phyloP scores from a whole-genome alignment of 805 yeast genomes.

The Yamadazyma phyllophila region DNA sequence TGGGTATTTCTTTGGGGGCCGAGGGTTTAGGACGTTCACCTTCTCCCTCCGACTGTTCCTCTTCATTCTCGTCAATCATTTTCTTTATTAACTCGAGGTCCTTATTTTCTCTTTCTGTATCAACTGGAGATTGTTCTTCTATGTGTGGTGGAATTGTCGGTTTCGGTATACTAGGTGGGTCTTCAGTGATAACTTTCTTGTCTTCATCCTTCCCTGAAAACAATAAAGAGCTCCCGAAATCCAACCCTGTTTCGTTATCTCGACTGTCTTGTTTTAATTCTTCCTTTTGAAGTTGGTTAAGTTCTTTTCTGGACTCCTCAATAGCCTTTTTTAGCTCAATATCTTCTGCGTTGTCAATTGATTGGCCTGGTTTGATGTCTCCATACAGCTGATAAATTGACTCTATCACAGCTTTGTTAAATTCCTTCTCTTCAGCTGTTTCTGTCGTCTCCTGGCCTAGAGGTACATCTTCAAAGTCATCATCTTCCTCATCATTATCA shows the following conservation, averaged over 20 bases:
- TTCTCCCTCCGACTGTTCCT: constrained; percentile 8
- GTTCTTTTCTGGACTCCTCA: constrained; percentile 46
- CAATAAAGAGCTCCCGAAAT: constrained; percentile 22
- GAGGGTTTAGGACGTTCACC: background rate
- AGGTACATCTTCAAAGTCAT: constrained; percentile 63
- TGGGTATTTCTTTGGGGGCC: constrained; percentile 21
- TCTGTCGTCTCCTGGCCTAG: constrained; percentile 30
- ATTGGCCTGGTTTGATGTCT: constrained; percentile 1
- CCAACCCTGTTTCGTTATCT: constrained; percentile 6
- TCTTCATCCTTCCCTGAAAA: constrained; percentile 10
- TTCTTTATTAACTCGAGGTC: constrained; percentile 11
- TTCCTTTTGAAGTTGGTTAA: constrained; percentile 9
- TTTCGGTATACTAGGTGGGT: background rate
- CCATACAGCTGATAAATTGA: constrained; percentile 35
- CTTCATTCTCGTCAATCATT: constrained; percentile 8
- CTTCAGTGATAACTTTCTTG: too few relatives aligned
- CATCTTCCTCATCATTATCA: constrained; percentile 23
- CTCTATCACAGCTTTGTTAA: constrained; percentile 30
- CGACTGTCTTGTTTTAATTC: background rate
- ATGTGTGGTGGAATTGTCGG: background rate
- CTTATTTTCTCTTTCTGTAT: constrained; percentile 3
- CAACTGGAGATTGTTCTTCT: background rate
- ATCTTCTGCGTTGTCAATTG: constrained; percentile 14
- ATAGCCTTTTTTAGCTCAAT: constrained; percentile 47
- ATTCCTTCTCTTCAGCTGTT: constrained; percentile 26